Evolutionary conservation across 2,329 filamentous ascomycete species (phyloP).

Genomic region (Clonostachys rosea): DNA sequence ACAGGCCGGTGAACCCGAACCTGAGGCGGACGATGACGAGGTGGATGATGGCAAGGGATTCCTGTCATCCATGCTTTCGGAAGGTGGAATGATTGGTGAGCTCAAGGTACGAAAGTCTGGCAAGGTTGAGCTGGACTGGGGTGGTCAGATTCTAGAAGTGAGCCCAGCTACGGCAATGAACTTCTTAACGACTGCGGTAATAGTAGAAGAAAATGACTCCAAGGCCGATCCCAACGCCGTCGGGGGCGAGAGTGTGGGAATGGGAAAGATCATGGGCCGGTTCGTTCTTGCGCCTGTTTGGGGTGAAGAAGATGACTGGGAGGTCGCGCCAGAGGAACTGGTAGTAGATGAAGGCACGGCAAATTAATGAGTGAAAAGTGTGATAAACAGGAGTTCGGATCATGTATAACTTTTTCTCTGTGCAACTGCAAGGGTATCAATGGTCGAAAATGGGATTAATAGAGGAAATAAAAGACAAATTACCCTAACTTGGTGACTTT

Average conservation of each 20-base stretch:
- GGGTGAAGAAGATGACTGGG: conserved; percentile 54
- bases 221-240: conserved; percentile 35
- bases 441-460: no score
- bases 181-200: conserved; percentile 54
- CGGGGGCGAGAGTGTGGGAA: conserved; percentile 49
- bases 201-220: conserved; percentile 53
- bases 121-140: conserved; percentile 59
- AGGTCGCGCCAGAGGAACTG: conserved; percentile 30
- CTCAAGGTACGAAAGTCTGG: conserved; percentile 58
- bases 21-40: conserved; percentile 24
- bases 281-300: conserved; percentile 57
- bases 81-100: conserved; percentile 56
- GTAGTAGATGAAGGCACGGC: neutral
- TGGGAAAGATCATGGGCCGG: conserved; percentile 60
- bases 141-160: conserved; percentile 50
- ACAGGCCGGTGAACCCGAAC: conserved; percentile 11
- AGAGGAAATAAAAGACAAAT: no score
- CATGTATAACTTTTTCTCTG: no score
- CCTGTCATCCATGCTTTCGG: conserved; percentile 32
- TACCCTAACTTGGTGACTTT: no score
- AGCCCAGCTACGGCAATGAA: conserved; percentile 44
- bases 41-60: conserved; percentile 22
- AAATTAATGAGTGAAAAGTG: no score
- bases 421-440: no score
- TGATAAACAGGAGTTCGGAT: no score